These are phyloP conservation scores for Phytophthora europaea DNA, from an alignment of 352 stramenopile species.

Conservation along the genomic window DNA sequence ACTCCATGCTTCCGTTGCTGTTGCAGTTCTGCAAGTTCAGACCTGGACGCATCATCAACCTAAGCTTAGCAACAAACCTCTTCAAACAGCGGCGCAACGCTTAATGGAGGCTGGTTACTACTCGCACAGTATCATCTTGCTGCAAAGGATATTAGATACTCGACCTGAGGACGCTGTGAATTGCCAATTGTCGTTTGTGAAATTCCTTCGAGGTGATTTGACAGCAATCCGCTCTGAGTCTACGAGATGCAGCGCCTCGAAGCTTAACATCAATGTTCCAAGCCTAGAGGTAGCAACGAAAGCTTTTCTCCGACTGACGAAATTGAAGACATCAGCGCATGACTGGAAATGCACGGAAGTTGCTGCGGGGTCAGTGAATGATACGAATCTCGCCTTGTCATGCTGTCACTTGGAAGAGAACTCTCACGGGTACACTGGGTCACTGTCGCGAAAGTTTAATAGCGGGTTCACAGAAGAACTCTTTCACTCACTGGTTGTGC, in stretches of 20 bases:
- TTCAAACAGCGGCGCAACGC: constrained; percentile 19
- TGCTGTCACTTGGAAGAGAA: constrained; percentile 16
- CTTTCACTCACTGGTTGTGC: constrained; percentile 56
- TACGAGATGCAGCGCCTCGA: constrained; percentile 12
- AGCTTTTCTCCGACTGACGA: constrained; percentile 28
- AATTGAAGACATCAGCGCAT: constrained; percentile 25
- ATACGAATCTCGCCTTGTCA: constrained; percentile 3
- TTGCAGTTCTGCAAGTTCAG: constrained; percentile 28
- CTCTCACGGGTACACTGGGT: background rate
- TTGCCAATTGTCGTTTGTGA: constrained; percentile 41
- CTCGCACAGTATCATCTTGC: constrained; percentile 23
- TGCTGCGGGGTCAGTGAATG: constrained; percentile 6
- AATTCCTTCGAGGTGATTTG: constrained; percentile 44
- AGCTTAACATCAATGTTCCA: constrained; percentile 7
- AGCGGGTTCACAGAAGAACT: constrained; percentile 58
- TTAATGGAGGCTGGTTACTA: constrained; percentile 43
- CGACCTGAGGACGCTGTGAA: background rate
- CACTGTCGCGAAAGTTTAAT: constrained; percentile 30
- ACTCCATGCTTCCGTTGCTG: constrained; percentile 39
- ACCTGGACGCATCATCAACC: background rate
- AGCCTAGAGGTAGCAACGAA: constrained; percentile 37
- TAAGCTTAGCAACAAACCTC: background rate
- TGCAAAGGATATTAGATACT: constrained; percentile 16
- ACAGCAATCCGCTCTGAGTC: constrained; percentile 7
- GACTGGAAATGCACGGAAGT: constrained; percentile 36